Conservation (phyloP, 2,329 filamentous ascomycete species). For the Penicillium sp. region DNA sequence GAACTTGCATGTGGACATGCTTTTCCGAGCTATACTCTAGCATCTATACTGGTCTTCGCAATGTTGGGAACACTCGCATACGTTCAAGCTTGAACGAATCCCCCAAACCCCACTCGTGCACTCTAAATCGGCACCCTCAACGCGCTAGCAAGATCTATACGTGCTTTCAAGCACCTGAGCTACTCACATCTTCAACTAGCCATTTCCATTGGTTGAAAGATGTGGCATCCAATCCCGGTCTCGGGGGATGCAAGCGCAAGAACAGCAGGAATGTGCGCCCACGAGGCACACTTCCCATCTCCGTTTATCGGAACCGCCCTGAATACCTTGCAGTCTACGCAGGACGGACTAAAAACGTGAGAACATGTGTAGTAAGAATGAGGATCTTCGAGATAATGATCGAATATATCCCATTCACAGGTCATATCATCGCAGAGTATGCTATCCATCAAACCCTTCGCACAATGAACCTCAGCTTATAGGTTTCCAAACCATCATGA, state of each 20-base stretch:
- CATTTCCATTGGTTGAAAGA: constrained; percentile 44
- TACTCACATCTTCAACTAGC: constrained; percentile 44
- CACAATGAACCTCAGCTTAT: constrained; percentile 16
- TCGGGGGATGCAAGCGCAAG: constrained; percentile 43
- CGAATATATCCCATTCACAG: neutral
- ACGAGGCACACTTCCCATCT: constrained; percentile 32
- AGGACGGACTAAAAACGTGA: constrained; percentile 53
- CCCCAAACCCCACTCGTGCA: too few species aligned
- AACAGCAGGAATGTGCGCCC: constrained; percentile 35
- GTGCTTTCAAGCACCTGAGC: constrained; percentile 50
- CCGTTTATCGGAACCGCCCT: constrained; percentile 52
- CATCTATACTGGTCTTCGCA: constrained; percentile 5
- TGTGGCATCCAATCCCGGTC: constrained; percentile 38
- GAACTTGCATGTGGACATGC: neutral
- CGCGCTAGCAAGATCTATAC: constrained; percentile 23
- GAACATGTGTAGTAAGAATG: constrained; percentile 35
- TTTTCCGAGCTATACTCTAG: too few species aligned
- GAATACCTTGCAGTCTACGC: constrained; percentile 42
- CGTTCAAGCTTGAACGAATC: too few species aligned
- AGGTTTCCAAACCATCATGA: constrained; percentile 12
- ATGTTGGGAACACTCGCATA: too few species aligned
- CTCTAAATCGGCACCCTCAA: too few species aligned
- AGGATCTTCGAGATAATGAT: neutral
- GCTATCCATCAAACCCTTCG: constrained; percentile 6
- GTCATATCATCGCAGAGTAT: too few species aligned